Evolutionary conservation across 169 alveolate species (phyloP), one percentile per base, ranked within the genome.

Genomic region (Plasmodium gallinaceum): DNA sequence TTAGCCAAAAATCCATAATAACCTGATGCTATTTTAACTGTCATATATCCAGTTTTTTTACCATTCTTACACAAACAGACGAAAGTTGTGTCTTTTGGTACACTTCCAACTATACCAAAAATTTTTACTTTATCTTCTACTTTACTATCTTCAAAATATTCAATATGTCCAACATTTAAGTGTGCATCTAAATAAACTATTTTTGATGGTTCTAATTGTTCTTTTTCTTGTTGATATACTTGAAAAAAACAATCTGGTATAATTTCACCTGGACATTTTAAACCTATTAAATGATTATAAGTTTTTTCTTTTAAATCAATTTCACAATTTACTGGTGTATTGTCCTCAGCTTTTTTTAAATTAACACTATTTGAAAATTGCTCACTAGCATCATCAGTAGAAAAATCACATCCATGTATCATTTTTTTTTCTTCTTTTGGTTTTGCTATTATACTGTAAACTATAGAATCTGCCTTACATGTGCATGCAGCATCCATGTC

Each of bases 401-500:
- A 76, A 24, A 76, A 76, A 64, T 76, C 65, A 48, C 89, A 76
- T 48, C 89, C 89, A 32, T 76, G 71, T 45, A 76, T 58, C n/a
- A 64, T 57, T 10, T 62, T 76, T 26, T 76, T 65, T 24, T n/a
- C 61, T 62, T 76, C 24, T 10, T 46, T n/a, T 22, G 89, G 89
- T 22, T 32, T 57, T 64, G 62, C 14, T 2, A 54, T 16, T 16
- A 64, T 12, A 20, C 54, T 76, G 10, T 76, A 76, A 6, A 14
- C 8, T 18, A 12, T 64, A 37, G 5, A 12, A 1, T 64, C 68
- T 14, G 62, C n/a, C 7, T 76, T 22, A 5, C 89, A 76, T 45
- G 68, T 45, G 18, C 89, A 76, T 18, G 46, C 78, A 24, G 89
- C 54, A 20, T 6, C 65, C 5, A 65, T 58, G 26, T 62, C 70